Evolutionary conservation across 441 rosid species (phyloP).

Genomic region (Pelargonium fulgidum): DNA sequence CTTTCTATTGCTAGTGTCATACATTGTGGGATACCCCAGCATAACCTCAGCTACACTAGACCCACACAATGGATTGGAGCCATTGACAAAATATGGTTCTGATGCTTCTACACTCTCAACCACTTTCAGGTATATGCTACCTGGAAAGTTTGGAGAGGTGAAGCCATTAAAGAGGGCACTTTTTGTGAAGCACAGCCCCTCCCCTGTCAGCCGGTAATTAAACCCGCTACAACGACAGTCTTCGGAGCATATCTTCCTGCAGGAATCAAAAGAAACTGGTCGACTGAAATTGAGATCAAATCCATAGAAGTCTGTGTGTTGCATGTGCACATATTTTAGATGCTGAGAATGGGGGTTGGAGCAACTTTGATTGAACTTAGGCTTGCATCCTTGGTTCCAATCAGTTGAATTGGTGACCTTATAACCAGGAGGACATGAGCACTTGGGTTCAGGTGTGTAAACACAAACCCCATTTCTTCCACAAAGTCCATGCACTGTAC

Average conservation of each 20-base stretch:
- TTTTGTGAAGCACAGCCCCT: constrained; percentile 26
- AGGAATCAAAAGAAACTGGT: constrained; percentile 20
- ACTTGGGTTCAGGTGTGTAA: too few species aligned
- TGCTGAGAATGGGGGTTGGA: neutral
- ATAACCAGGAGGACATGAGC: constrained; percentile 28
- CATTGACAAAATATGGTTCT: constrained; percentile 3
- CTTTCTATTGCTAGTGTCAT: constrained; percentile 18
- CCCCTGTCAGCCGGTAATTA: constrained; percentile 27
- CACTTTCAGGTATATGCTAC: constrained; percentile 28
- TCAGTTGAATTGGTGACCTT: constrained; percentile 19
- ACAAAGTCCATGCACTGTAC: too few species aligned
- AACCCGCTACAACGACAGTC: constrained; percentile 39
- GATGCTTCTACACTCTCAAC: constrained; percentile 18
- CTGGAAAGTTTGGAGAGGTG: constrained; percentile 25
- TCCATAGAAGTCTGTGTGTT: constrained; percentile 32
- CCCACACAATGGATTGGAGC: constrained; percentile 10
- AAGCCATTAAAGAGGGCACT: constrained; percentile 30
- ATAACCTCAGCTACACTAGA: neutral
- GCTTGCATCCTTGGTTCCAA: constrained; percentile 42
- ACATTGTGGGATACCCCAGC: constrained; percentile 23
- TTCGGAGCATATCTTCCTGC: constrained; percentile 27
- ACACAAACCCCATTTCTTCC: constrained; percentile 37
- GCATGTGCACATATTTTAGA: constrained; percentile 26
- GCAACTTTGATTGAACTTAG: constrained; percentile 17
- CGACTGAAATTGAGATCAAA: constrained; percentile 24